These are phyloP conservation scores for Phyllachora maydis DNA, from an alignment of 2,329 filamentous ascomycete species.

Conservation along the genomic window DNA sequence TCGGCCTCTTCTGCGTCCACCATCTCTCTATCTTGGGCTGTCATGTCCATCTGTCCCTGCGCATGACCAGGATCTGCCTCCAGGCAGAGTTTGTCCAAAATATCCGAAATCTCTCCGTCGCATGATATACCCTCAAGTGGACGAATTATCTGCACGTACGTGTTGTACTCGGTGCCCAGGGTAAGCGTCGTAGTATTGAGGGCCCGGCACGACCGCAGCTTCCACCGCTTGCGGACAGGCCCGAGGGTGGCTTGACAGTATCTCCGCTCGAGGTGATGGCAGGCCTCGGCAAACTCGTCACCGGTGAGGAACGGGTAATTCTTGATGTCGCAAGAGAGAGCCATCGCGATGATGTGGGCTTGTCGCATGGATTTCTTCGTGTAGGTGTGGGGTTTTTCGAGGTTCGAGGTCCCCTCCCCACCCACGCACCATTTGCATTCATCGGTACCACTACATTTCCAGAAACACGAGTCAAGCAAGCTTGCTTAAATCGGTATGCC, in stretches of 20 bases:
- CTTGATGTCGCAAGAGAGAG: slow-evolving; percentile 15
- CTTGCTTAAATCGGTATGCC: no score
- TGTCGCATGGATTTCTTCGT: no score
- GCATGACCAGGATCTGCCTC: no score
- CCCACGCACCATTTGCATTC: no score
- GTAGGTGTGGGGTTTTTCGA: no score
- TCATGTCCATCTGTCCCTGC: no score
- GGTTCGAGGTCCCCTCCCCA: no score
- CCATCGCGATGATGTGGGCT: no score
- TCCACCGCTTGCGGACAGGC: slow-evolving; percentile 29
- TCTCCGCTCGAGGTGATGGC: slow-evolving; percentile 36
- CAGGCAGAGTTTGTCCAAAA: slow-evolving; percentile 24
- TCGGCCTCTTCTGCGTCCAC: slow-evolving; percentile 28
- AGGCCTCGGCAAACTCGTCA: slow-evolving; percentile 44
- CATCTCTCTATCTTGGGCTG: slow-evolving; percentile 23
- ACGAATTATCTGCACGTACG: slow-evolving; percentile 34
- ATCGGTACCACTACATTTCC: no score
- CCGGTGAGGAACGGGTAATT: slow-evolving; percentile 39
- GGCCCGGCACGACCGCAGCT: slow-evolving; percentile 28
- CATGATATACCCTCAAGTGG: slow-evolving; percentile 23
- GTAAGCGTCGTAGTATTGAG: slow-evolving; percentile 23
- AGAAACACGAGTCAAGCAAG: no score
- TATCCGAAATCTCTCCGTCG: slow-evolving; percentile 22
- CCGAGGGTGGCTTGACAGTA: slow-evolving; percentile 39
- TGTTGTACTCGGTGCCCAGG: slow-evolving; percentile 20